phyloP scores from a whole-genome alignment of 176 grass and related monocot species.

The Rhynchospora pubera region DNA sequence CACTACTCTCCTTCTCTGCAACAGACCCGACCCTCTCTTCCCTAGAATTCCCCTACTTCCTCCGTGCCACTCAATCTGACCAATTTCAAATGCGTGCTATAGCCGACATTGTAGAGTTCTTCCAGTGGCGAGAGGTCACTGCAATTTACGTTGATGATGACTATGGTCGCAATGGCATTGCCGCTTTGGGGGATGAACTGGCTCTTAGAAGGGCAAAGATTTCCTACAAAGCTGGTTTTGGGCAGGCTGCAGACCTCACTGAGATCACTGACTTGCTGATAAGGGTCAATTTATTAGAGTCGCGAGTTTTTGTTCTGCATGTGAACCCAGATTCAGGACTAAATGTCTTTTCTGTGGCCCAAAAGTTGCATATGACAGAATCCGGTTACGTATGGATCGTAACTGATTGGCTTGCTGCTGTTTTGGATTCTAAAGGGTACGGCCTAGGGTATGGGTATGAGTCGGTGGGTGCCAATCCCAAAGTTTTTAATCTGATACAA shows the following conservation, averaged over 20 bases:
- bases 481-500: slow-evolving; percentile 45
- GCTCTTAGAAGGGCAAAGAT: slow-evolving; percentile 42
- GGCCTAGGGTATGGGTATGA: not conserved
- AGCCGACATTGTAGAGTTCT: slow-evolving; percentile 63
- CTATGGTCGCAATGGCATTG: slow-evolving; percentile 59
- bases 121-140: slow-evolving; percentile 62
- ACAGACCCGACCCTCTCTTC: slow-evolving; percentile 69
- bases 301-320: slow-evolving; percentile 67
- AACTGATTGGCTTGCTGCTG: slow-evolving; percentile 77
- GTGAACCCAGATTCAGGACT: slow-evolving; percentile 71
- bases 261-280: slow-evolving; percentile 43
- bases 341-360: slow-evolving; percentile 51
- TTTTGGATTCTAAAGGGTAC: slow-evolving; percentile 43
- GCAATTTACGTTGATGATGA: slow-evolving; percentile 82
- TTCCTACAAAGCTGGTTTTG: slow-evolving; percentile 52
- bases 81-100: slow-evolving; percentile 79
- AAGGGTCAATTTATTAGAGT: slow-evolving; percentile 73
- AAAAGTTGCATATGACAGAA: slow-evolving; percentile 44
- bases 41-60: slow-evolving; percentile 66
- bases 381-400: slow-evolving; percentile 81
- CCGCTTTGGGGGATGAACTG: slow-evolving; percentile 52
- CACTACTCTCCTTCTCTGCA: slow-evolving; percentile 66
- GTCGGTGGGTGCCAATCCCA: slow-evolving; percentile 1
- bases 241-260: slow-evolving; percentile 21
- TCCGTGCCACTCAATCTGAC: slow-evolving; percentile 57